Base-by-base conservation (phyloP, 495 filamentous ascomycete genomes). In the Aspergillus nidulans region DNA sequence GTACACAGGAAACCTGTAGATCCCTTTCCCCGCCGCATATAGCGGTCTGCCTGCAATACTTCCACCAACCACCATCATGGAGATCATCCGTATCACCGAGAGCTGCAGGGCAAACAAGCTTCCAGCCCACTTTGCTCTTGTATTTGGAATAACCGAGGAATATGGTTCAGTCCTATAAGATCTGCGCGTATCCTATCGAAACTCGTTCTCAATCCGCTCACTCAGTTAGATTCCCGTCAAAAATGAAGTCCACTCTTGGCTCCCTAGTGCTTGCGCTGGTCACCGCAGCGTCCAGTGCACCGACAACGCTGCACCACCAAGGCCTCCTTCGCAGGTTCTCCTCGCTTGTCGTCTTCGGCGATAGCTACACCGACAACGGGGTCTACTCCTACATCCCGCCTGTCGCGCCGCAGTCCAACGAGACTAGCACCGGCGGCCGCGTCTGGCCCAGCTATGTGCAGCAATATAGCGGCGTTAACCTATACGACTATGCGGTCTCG, bases 311-410 rank as follows among this genome's bases (percentile, higher is more conserved):
- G 9, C 30, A 34, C 9, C 10, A 6, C 9, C 9, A 34, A 5
- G 30, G 4, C 9, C 30, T 34, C 4, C 4, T 34, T 12, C 15
- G 8, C 30, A 43, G 15, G 10, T 54, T 54, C 41, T 54, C 52
- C 15, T 45, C 52, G 1, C 61, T 82, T 36, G 69, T 83, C 30
- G 65, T 74, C 20, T 89, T 89, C 62, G 86, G 86, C 30, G 85
- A 88, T 66, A 88, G 86, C 69, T 89, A 84, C 60, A 86, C 84
- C 2, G 87, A 89, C 65, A 84, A 89, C 61, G 39, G 74, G 72
- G 68, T 38, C 58, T 54, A 53, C 13, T 20, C 52, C 2, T 84
- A 85, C 4, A 34, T 12, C 8, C 30, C 30, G 3, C 30, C 30
- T 2, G 30, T 34, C 30, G 3, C 30, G 30, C 30, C 30, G 6